Evolutionary conservation across 306 rosid genomes (phyloP).

Genomic region (Lotus japonicus): DNA sequence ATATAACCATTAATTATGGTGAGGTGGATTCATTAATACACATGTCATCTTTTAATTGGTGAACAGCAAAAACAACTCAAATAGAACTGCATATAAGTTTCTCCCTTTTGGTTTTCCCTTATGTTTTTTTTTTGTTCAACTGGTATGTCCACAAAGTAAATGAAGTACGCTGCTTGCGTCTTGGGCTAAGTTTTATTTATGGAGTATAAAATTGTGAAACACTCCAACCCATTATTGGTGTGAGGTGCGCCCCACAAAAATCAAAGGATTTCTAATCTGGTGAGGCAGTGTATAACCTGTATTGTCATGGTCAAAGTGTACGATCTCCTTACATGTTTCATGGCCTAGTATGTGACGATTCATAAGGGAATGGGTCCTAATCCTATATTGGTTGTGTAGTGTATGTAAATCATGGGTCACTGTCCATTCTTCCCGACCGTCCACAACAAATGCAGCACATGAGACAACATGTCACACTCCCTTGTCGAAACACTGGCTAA

Average conservation of each 20-base stretch:
- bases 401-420: slow-evolving; percentile 22
- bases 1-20: no score
- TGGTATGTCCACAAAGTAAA: no score
- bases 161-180: no score
- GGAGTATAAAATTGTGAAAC: background rate
- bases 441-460: no score
- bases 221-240: background rate
- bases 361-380: background rate
- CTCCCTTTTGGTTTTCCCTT: no score
- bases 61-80: no score
- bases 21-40: no score
- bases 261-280: background rate
- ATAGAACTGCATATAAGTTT: no score
- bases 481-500: background rate
- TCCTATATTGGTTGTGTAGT: no score
- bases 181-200: background rate
- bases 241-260: background rate
- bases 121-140: no score
- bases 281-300: no score
- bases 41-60: no score
- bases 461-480: slow-evolving; percentile 30
- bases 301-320: slow-evolving; percentile 16
- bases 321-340: slow-evolving; percentile 27
- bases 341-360: slow-evolving; percentile 16
- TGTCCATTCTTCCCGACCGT: slow-evolving; percentile 12